Percentiles rank a stretch among this genome's conserved stretches.
These are phyloP conservation scores for Penicillium nucicola DNA, from an alignment of 495 filamentous ascomycete species.

Conservation along the genomic window DNA sequence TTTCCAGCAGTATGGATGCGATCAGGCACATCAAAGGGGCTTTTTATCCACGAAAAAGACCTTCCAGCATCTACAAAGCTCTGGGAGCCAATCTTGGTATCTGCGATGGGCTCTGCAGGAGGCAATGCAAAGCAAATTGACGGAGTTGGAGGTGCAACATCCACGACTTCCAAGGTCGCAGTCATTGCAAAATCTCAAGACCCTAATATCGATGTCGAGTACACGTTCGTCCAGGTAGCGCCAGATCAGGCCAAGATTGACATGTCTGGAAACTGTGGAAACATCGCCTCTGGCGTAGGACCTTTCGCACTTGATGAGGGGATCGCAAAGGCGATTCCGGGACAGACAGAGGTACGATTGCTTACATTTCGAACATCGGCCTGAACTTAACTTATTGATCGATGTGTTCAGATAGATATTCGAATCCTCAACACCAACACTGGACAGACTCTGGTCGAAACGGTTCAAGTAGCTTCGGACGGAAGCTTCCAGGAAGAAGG, in stretches of 20 bases:
- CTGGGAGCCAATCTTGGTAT: constrained; percentile 31
- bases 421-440: constrained; percentile 34
- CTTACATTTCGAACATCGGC: not conserved
- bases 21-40: constrained; percentile 36
- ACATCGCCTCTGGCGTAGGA: constrained; percentile 36
- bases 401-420: constrained; percentile 21
- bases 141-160: constrained; percentile 36
- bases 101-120: constrained; percentile 27
- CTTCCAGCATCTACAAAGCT: constrained; percentile 17
- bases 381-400: not conserved
- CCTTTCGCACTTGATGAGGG: constrained; percentile 37
- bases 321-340: constrained; percentile 16
- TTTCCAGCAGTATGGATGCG: constrained; percentile 36
- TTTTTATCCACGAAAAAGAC: constrained; percentile 32
- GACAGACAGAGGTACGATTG: constrained; percentile 20
- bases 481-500: constrained; percentile 25
- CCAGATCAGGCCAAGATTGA: constrained; percentile 30
- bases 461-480: constrained; percentile 17
- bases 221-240: constrained; percentile 36
- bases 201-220: constrained; percentile 33
- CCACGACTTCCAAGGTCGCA: constrained; percentile 40
- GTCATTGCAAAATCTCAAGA: constrained; percentile 26
- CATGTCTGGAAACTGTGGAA: constrained; percentile 41
- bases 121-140: constrained; percentile 27
- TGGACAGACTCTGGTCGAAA: constrained; percentile 21